Evolutionary conservation across 2,329 filamentous ascomycete species (phyloP).

Genomic region (Ophiosphaerella narmari): DNA sequence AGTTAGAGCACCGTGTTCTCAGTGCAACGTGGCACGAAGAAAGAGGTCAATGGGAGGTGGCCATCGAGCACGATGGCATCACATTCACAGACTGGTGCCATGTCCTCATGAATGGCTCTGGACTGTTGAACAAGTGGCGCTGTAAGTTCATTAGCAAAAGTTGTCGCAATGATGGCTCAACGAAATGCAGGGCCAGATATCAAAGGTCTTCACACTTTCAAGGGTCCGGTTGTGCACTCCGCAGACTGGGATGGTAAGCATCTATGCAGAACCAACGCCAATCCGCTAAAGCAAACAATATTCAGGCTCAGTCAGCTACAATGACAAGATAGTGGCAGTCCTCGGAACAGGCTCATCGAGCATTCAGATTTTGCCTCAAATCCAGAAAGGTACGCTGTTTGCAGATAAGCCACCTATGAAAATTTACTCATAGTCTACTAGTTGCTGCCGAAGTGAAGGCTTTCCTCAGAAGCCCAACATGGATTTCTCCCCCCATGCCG

Average conservation of each 20-base stretch:
- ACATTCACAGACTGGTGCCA: slow-evolving; percentile 19
- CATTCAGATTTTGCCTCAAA: slow-evolving; percentile 45
- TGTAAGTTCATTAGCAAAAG: not conserved
- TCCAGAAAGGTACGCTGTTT: slow-evolving; percentile 13
- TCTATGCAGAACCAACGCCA: not conserved
- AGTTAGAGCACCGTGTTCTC: slow-evolving; percentile 15
- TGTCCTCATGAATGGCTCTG: slow-evolving; percentile 28
- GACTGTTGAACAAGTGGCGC: slow-evolving; percentile 23
- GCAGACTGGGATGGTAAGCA: slow-evolving; percentile 3
- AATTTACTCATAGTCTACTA: slow-evolving; percentile 1
- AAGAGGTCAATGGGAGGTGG: slow-evolving; percentile 25
- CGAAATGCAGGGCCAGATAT: slow-evolving; percentile 3
- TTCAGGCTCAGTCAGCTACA: slow-evolving; percentile 14
- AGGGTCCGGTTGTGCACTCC: slow-evolving; percentile 1
- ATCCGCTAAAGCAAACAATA: not conserved
- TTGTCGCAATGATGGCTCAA: not conserved
- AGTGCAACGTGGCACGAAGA: slow-evolving; percentile 27
- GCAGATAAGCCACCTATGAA: not conserved
- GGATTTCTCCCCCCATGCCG: slow-evolving; percentile 6
- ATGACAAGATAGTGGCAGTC: slow-evolving; percentile 34
- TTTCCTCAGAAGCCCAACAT: slow-evolving; percentile 7
- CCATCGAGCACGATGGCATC: slow-evolving; percentile 17
- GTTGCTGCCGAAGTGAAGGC: slow-evolving; percentile 18
- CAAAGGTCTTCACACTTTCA: not conserved
- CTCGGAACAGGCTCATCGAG: slow-evolving; percentile 44